Base-by-base conservation (phyloP, 2,329 filamentous ascomycete species). In the Paraconiothyrium sp. region DNA sequence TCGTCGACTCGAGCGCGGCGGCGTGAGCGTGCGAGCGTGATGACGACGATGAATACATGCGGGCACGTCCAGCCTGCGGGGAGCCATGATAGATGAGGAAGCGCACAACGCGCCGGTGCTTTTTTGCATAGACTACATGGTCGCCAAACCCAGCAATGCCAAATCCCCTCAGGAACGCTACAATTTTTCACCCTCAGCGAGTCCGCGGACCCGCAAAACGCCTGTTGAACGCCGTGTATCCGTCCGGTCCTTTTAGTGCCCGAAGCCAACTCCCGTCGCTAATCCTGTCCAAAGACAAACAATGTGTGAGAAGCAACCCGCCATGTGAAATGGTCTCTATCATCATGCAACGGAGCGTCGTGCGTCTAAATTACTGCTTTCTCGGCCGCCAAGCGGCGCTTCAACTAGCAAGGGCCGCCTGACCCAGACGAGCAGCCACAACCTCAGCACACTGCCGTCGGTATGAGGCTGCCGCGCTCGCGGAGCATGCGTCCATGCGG, bases 91-190 rank as follows among this genome's bases (percentile, higher is more conserved):
- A 35, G 30, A 57, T 50, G 39, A 20, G 54, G 32, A 50, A 49
- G 44, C 43, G 54, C 44, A 49, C 54, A 30, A 43, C 34, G 37
- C 58, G 66, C 65, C 65, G 68, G 59, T 69, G 67, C 70, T 67
- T 70, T 70, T 76, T 75, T 77, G 72, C 69, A 70, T 76, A 77
- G 66, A 77, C 72, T 76, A 77, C 73, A 76, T 65, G 71, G 68
- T 66, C 54, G 64, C 57, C 59, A 71, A 30, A 67, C 58, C 63
- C 60, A 58, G 54, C 54, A 60, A 65, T 62, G 61, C 62, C 65
- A 43, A 64, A 67, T 20, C 20, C 61, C 39, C 7, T 44, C 24
- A 66, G 50, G 55, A 73, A 68, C 70, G 69, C 70, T 75, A 60
- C 68, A 73, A 72, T 71, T 70, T 30, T 73, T 72, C 63, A 63